Conservation (phyloP, 495 filamentous ascomycete species). For the Penicillium cataractarum region DNA sequence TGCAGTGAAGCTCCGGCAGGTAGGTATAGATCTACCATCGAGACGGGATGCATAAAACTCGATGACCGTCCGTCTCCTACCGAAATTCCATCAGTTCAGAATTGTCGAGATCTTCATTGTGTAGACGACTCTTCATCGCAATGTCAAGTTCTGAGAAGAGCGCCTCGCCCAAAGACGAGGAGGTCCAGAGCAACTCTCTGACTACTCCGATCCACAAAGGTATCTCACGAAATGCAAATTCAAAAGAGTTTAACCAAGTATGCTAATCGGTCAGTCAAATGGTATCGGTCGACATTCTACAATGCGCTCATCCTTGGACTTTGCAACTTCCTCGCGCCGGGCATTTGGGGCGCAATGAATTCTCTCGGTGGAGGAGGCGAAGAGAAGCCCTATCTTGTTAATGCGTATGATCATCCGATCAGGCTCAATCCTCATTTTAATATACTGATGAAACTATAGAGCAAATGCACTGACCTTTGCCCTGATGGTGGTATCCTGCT, state of each 20-base stretch:
- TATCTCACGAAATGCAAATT: conserved; percentile 23
- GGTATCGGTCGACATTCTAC: conserved; percentile 65
- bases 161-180: conserved; percentile 25
- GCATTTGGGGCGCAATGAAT: conserved; percentile 73
- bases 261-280: conserved; percentile 51
- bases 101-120: background rate
- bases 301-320: conserved; percentile 66
- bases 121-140: background rate
- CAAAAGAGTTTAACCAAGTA: background rate
- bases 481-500: conserved; percentile 67
- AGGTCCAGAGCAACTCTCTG: conserved; percentile 15
- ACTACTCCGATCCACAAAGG: conserved; percentile 20
- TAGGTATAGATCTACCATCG: conserved; percentile 9
- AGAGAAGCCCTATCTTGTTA: conserved; percentile 65
- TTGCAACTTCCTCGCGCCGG: conserved; percentile 65
- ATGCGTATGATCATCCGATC: conserved; percentile 33
- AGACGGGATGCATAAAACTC: conserved; percentile 6
- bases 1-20: conserved; percentile 5
- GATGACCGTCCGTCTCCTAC: background rate
- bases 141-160: conserved; percentile 30
- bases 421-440: background rate
- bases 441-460: background rate
- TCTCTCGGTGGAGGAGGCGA: conserved; percentile 67
- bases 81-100: background rate
- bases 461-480: conserved; percentile 70